phyloP scores from a whole-genome alignment of 306 rosid genomes.

The Vigna radiata region DNA sequence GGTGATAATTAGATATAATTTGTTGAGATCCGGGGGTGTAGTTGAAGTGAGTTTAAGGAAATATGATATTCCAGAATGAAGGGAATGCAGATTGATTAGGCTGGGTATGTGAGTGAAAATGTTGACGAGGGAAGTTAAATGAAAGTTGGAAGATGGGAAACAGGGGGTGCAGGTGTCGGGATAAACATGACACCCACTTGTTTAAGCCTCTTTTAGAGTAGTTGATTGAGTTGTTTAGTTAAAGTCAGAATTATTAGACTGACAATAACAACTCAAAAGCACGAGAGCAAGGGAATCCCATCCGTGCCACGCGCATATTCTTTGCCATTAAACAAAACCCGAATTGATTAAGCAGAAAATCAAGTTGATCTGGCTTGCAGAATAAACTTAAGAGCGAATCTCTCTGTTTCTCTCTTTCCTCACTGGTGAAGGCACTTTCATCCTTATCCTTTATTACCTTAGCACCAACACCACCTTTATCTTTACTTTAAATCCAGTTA shows the following conservation, averaged over 20 bases:
- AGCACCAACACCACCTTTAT: slow-evolving; percentile 39
- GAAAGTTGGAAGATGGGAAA: slow-evolving; percentile 87
- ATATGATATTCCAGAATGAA: slow-evolving; percentile 39
- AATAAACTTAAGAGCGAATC: slow-evolving; percentile 50
- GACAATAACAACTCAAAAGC: slow-evolving; percentile 67
- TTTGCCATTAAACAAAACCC: slow-evolving; percentile 46
- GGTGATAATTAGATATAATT: slow-evolving; percentile 32
- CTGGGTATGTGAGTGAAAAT: slow-evolving; percentile 47
- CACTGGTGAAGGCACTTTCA: slow-evolving; percentile 42
- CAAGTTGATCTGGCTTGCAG: slow-evolving; percentile 22
- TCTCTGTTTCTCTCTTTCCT: slow-evolving; percentile 34
- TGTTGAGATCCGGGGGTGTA: slow-evolving; percentile 28
- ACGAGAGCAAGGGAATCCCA: slow-evolving; percentile 60
- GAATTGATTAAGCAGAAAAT: slow-evolving; percentile 24
- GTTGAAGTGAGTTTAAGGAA: background rate
- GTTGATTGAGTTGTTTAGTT: slow-evolving; percentile 42
- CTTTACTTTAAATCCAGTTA: slow-evolving; percentile 43
- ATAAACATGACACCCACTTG: slow-evolving; percentile 80
- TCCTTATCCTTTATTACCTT: slow-evolving; percentile 68
- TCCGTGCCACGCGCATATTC: slow-evolving; percentile 71
- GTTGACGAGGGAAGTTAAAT: slow-evolving; percentile 49
- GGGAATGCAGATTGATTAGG: slow-evolving; percentile 54
- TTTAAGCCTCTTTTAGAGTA: slow-evolving; percentile 37
- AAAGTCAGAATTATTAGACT: slow-evolving; percentile 38
- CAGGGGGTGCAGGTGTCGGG: slow-evolving; percentile 75